These are phyloP conservation scores for Ceratobasidium sp. DNA, from an alignment of 1,284 basidiomycete genomes.

Conservation along the genomic window DNA sequence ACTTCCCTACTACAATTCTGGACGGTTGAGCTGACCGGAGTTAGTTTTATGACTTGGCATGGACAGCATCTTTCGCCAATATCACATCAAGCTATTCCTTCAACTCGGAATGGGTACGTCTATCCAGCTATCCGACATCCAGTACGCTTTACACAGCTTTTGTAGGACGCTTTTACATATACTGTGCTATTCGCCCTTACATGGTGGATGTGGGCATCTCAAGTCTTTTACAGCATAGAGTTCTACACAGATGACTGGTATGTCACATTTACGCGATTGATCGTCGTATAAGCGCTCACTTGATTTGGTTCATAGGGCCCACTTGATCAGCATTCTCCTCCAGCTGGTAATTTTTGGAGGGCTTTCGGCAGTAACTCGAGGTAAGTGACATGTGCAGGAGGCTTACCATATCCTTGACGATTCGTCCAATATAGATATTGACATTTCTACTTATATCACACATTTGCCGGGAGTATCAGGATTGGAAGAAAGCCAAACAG, in stretches of 20 bases:
- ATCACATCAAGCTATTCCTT: background rate
- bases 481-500: background rate
- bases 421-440: background rate
- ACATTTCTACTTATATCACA: conserved; percentile 13
- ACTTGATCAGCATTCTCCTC: background rate
- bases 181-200: background rate
- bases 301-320: background rate
- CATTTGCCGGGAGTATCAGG: conserved; percentile 9
- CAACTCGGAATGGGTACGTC: background rate
- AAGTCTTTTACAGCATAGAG: conserved; percentile 21
- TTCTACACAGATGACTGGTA: conserved; percentile 37
- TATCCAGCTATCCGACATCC: background rate
- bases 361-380: conserved; percentile 1
- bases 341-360: conserved; percentile 17
- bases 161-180: conserved; percentile 2
- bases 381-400: background rate
- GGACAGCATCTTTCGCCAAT: conserved; percentile 27
- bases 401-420: background rate
- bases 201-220: conserved; percentile 30
- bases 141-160: too few relatives aligned
- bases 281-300: background rate
- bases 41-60: conserved; percentile 28
- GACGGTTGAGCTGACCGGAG: background rate
- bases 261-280: background rate
- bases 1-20: too few relatives aligned